Percentiles rank a stretch among this genome's conserved stretches.
phyloP scores from a whole-genome alignment of 768 basidiomycete species.

The Lentinula edodes region DNA sequence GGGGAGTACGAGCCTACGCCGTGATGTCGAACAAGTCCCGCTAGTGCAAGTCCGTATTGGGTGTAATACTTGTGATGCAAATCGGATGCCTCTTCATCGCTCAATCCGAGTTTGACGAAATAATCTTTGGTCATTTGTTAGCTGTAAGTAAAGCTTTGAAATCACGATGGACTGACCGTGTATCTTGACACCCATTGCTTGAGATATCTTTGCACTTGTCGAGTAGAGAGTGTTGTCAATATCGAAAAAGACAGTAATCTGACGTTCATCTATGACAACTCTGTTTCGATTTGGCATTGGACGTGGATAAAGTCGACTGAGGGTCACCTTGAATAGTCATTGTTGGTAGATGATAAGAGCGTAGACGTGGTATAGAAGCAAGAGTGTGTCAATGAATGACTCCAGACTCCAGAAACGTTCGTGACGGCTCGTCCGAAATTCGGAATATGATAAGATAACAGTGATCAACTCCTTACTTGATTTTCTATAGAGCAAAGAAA shows the following conservation, averaged over 20 bases:
- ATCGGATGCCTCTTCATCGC: conserved; percentile 59
- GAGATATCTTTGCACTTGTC: conserved; percentile 64
- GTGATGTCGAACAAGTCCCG: conserved; percentile 74
- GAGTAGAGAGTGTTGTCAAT: conserved; percentile 90
- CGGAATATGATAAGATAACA: neutral
- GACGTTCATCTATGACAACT: conserved; percentile 44
- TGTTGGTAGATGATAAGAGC: neutral
- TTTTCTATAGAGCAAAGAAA: neutral
- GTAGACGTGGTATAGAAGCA: neutral
- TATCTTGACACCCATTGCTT: conserved; percentile 75
- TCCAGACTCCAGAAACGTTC: neutral
- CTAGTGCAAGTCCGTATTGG: conserved; percentile 77
- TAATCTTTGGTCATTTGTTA: conserved; percentile 43
- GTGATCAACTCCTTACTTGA: neutral
- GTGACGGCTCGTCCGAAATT: neutral
- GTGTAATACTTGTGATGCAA: conserved; percentile 72
- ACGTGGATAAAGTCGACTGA: neutral
- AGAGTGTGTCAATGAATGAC: neutral
- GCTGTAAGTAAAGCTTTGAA: neutral
- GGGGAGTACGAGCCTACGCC: conserved; percentile 49
- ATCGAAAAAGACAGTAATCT: conserved; percentile 66
- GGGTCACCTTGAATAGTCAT: neutral
- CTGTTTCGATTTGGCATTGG: neutral
- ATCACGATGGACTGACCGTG: conserved; percentile 43
- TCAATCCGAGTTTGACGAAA: conserved; percentile 66